phyloP scores from a whole-genome alignment of 129 eudicot species.

The Pseudognaphalium luteoalbum region DNA sequence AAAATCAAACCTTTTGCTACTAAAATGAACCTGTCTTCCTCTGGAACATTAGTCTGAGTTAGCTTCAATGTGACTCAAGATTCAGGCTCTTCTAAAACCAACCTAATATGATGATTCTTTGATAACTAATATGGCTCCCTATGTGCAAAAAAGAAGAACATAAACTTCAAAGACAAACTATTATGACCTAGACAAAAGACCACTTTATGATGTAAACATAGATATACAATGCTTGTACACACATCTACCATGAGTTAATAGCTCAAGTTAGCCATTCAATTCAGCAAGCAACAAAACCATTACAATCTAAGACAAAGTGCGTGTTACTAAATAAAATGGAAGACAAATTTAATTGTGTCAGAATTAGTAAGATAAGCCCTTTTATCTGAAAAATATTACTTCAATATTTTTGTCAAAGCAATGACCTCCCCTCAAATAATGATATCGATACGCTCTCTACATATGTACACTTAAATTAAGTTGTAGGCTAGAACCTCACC shows the following conservation, averaged over 20 bases:
- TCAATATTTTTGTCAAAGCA: neutral
- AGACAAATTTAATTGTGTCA: neutral
- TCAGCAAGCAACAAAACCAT: neutral
- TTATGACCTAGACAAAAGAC: neutral
- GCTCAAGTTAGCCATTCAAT: neutral
- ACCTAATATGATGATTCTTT: conserved; percentile 16
- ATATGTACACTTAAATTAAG: neutral
- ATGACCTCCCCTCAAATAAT: neutral
- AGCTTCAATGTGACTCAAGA: conserved; percentile 74
- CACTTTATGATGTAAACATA: neutral
- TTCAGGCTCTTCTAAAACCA: conserved; percentile 85
- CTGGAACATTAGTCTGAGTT: conserved; percentile 85
- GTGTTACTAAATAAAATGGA: neutral
- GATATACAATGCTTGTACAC: neutral
- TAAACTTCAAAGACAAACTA: neutral
- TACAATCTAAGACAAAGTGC: neutral
- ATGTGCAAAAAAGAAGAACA: neutral
- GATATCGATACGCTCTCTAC: too few relatives aligned
- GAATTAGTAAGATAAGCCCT: neutral
- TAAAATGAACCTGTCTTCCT: conserved; percentile 76
- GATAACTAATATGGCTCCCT: neutral
- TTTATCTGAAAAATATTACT: neutral
- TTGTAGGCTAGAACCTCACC: neutral
- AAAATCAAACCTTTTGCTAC: neutral
- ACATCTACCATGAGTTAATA: neutral